Evolutionary conservation across 2,329 filamentous ascomycete genomes (phyloP).

Genomic region (Neofusicoccum kwambonambiense): DNA sequence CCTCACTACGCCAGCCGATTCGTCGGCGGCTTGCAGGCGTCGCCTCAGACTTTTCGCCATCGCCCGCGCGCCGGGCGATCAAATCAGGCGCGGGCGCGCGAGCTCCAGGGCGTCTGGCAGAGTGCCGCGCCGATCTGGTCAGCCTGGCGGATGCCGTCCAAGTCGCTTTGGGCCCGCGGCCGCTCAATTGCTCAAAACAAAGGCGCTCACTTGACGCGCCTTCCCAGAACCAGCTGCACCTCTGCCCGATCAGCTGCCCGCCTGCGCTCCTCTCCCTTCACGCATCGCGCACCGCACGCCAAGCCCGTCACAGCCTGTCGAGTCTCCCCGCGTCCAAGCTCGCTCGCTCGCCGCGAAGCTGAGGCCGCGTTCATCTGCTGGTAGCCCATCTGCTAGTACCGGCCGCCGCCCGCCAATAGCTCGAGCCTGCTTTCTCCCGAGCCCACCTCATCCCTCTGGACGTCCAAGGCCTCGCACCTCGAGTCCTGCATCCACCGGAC

Average conservation of each 20-base stretch:
- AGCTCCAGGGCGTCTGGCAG: not conserved
- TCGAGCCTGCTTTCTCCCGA: constrained; percentile 12
- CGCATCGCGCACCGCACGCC: not conserved
- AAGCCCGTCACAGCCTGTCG: constrained; percentile 8
- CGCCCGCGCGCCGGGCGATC: constrained; percentile 12
- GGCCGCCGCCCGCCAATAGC: constrained; percentile 16
- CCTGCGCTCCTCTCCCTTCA: constrained; percentile 10
- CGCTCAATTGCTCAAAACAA: constrained; percentile 6
- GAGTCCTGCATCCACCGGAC: constrained; percentile 9
- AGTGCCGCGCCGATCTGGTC: constrained; percentile 10
- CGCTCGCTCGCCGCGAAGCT: constrained; percentile 10
- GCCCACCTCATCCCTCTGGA: constrained; percentile 14
- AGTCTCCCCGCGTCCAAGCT: constrained; percentile 15
- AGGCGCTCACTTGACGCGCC: constrained; percentile 4
- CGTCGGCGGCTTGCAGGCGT: not conserved
- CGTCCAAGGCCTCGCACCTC: not conserved
- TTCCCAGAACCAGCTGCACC: constrained; percentile 7
- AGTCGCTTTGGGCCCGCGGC: constrained; percentile 1
- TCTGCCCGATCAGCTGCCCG: constrained; percentile 8
- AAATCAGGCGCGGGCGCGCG: constrained; percentile 5
- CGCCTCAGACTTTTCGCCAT: constrained; percentile 10
- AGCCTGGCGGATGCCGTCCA: not conserved
- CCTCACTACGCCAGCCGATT: constrained; percentile 7
- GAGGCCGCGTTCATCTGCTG: constrained; percentile 11
- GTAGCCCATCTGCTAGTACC: constrained; percentile 1